phyloP scores from a whole-genome alignment of 352 stramenopile species.

The Plasmopara viticola region DNA sequence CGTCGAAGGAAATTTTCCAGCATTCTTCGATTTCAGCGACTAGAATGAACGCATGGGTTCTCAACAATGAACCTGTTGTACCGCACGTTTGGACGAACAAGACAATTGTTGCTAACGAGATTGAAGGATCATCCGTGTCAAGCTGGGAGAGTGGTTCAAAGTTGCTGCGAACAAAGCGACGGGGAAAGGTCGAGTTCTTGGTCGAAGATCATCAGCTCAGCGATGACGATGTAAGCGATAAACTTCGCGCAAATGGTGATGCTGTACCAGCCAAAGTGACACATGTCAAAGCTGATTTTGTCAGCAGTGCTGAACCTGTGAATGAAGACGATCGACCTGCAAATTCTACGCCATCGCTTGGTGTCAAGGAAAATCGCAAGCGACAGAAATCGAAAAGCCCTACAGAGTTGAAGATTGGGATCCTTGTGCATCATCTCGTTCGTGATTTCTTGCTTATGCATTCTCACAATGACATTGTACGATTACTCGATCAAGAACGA shows the following conservation, averaged over 20 bases:
- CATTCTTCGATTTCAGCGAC: slow-evolving; percentile 12
- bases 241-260: slow-evolving; percentile 4
- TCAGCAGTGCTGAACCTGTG: slow-evolving; percentile 16
- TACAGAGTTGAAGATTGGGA: slow-evolving; percentile 10
- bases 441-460: slow-evolving; percentile 50
- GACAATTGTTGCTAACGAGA: slow-evolving; percentile 10
- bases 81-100: slow-evolving; percentile 12
- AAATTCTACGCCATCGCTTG: not conserved
- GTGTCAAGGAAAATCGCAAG: not conserved
- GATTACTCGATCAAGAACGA: slow-evolving; percentile 40
- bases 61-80: slow-evolving; percentile 15
- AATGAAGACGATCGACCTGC: not conserved
- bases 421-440: slow-evolving; percentile 48
- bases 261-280: not conserved
- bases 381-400: not conserved
- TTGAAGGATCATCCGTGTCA: slow-evolving; percentile 8
- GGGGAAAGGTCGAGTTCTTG: slow-evolving; percentile 20
- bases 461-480: slow-evolving; percentile 29
- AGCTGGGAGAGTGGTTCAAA: slow-evolving; percentile 6
- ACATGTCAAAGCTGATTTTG: slow-evolving; percentile 24
- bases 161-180: slow-evolving; percentile 15
- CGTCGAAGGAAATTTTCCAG: not conserved
- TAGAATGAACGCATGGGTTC: slow-evolving; percentile 20
- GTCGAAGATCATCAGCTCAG: slow-evolving; percentile 18
- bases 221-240: slow-evolving; percentile 11